Evolutionary conservation across 2,329 filamentous ascomycete species (phyloP).

Genomic region (Diaporthe citriasiana): DNA sequence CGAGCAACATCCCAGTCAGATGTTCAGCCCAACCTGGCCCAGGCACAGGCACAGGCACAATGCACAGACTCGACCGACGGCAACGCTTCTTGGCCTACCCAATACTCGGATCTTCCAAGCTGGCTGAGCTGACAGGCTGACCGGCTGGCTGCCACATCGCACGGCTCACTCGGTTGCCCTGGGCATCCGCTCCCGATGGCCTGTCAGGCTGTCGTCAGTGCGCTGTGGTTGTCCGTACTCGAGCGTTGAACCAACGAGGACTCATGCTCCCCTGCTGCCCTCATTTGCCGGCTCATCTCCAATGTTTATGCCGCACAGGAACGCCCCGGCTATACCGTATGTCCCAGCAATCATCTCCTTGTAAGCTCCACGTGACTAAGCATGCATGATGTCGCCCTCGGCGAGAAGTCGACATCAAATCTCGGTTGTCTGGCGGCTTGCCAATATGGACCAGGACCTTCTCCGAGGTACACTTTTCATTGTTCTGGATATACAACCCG

Average conservation of each 20-base stretch:
- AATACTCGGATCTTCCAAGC: slow-evolving; percentile 11
- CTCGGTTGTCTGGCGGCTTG: slow-evolving; percentile 21
- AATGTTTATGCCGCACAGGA: slow-evolving; percentile 33
- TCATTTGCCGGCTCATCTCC: slow-evolving; percentile 33
- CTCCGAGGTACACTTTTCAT: slow-evolving; percentile 28
- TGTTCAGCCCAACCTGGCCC: slow-evolving; percentile 5
- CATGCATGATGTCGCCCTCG: slow-evolving; percentile 16
- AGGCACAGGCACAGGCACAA: slow-evolving; percentile 28
- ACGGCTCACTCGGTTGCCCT: slow-evolving; percentile 1
- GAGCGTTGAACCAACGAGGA: background rate
- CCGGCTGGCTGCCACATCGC: slow-evolving; percentile 3
- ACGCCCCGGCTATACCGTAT: slow-evolving; percentile 22
- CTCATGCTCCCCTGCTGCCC: background rate
- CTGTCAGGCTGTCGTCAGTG: slow-evolving; percentile 13
- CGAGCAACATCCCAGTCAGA: slow-evolving; percentile 38
- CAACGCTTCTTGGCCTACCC: slow-evolving; percentile 29
- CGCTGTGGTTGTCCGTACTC: background rate
- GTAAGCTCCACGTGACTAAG: slow-evolving; percentile 26
- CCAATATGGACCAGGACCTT: slow-evolving; percentile 28
- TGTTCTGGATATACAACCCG: background rate
- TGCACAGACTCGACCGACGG: slow-evolving; percentile 32
- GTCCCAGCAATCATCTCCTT: slow-evolving; percentile 26
- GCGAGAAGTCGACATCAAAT: slow-evolving; percentile 25
- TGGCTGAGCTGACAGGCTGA: slow-evolving; percentile 1
- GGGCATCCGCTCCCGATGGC: background rate